phyloP scores from a whole-genome alignment of 208 protist species.

The Acanthamoeba lenticulata region DNA sequence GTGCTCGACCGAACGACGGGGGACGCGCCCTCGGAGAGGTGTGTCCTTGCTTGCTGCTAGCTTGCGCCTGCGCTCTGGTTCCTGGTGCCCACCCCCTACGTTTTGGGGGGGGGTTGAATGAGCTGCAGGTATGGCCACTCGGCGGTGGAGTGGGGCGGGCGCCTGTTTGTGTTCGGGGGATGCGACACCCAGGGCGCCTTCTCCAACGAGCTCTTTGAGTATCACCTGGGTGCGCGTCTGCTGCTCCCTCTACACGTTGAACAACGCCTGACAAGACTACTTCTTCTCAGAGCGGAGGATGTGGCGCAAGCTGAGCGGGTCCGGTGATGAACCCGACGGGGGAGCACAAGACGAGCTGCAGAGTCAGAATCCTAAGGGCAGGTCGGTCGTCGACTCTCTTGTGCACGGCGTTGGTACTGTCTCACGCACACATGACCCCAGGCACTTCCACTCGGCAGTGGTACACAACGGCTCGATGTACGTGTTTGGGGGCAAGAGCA shows the following conservation, averaged over 20 bases:
- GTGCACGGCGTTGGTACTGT: background rate
- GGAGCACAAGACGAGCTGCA: no score
- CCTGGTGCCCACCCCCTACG: no score
- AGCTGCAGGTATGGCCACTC: conserved; percentile 27
- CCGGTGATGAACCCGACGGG: background rate
- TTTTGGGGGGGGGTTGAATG: no score
- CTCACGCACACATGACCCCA: background rate
- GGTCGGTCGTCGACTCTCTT: background rate
- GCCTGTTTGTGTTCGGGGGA: conserved; percentile 47
- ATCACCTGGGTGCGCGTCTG: background rate
- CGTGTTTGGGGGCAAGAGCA: conserved; percentile 63
- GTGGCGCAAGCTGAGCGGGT: conserved; percentile 12
- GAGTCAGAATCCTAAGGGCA: conserved; percentile 4
- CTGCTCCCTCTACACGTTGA: background rate
- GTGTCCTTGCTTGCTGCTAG: no score
- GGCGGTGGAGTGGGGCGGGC: conserved; percentile 19
- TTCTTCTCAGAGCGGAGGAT: background rate
- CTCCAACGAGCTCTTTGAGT: conserved; percentile 9
- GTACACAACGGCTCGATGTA: conserved; percentile 36
- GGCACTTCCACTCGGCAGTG: conserved; percentile 47
- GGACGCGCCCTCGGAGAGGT: background rate
- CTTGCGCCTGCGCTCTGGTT: background rate
- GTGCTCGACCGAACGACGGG: background rate
- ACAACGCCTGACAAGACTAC: background rate
- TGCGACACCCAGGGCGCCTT: conserved; percentile 53